These are phyloP conservation scores for Cenococcum geophilum DNA, from an alignment of 495 filamentous ascomycete species.

Conservation along the genomic window DNA sequence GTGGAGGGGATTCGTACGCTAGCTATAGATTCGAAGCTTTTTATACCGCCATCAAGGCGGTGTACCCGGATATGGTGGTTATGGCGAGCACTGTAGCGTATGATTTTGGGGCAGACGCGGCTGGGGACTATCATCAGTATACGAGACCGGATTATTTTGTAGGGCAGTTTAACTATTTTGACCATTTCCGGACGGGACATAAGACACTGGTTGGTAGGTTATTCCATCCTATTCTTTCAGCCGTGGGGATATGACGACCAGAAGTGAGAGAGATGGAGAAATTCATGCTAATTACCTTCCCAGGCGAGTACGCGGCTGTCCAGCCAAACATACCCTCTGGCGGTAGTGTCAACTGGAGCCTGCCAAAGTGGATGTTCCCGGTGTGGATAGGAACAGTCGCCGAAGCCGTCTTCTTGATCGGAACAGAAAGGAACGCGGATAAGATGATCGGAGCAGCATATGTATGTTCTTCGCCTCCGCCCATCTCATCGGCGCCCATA, in stretches of 20 bases:
- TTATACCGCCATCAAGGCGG: slow-evolving; percentile 49
- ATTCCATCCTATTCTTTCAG: slow-evolving; percentile 27
- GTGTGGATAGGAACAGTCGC: slow-evolving; percentile 55
- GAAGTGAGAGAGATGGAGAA: not conserved
- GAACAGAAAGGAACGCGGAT: slow-evolving; percentile 60
- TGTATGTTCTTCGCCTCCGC: slow-evolving; percentile 2
- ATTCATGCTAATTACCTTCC: slow-evolving; percentile 34
- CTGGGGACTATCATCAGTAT: slow-evolving; percentile 36
- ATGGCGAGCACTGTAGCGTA: slow-evolving; percentile 42
- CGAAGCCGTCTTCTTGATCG: slow-evolving; percentile 63
- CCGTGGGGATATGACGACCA: slow-evolving; percentile 34
- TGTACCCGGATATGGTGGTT: slow-evolving; percentile 57
- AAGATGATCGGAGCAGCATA: slow-evolving; percentile 39
- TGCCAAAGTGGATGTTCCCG: slow-evolving; percentile 26
- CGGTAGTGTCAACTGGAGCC: slow-evolving; percentile 45
- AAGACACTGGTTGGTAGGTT: slow-evolving; percentile 19
- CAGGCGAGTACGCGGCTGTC: slow-evolving; percentile 52
- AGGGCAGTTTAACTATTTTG: slow-evolving; percentile 23
- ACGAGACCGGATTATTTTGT: slow-evolving; percentile 26
- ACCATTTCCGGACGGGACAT: slow-evolving; percentile 10
- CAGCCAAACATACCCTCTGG: slow-evolving; percentile 44
- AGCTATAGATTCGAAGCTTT: slow-evolving; percentile 54
- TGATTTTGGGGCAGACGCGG: slow-evolving; percentile 24
- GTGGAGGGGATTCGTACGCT: slow-evolving; percentile 48
- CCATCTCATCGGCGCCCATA: not conserved